phyloP scores from a whole-genome alignment of 768 basidiomycete genomes.

The Mycena metata region DNA sequence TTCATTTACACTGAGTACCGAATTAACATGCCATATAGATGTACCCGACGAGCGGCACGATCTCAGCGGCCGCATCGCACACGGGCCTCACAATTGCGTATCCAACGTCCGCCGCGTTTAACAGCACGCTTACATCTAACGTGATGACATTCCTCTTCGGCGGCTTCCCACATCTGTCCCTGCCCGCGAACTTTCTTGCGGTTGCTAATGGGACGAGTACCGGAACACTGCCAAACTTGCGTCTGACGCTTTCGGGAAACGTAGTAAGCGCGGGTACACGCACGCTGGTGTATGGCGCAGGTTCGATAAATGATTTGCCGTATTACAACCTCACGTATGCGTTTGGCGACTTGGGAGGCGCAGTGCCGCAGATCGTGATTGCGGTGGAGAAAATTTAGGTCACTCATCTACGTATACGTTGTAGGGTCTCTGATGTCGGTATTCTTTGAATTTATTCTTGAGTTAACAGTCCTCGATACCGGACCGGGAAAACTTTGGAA shows the following conservation, averaged over 20 bases:
- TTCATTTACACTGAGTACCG: not conserved
- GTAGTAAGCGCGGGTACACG: conserved; percentile 33
- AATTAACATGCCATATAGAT: conserved; percentile 28
- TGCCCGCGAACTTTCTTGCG: conserved; percentile 38
- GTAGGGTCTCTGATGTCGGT: too few species aligned
- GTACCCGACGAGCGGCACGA: conserved; percentile 44
- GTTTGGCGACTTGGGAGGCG: conserved; percentile 33
- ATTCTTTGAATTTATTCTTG: too few species aligned
- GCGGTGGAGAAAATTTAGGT: conserved; percentile 36
- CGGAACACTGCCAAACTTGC: conserved; percentile 42
- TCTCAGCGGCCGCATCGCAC: conserved; percentile 41
- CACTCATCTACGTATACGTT: too few species aligned
- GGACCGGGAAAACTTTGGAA: too few species aligned
- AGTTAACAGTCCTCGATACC: too few species aligned
- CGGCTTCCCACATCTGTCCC: conserved; percentile 39
- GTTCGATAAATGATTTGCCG: conserved; percentile 40
- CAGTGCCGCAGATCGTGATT: conserved; percentile 38
- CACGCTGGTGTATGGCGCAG: conserved; percentile 40
- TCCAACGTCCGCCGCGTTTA: conserved; percentile 44
- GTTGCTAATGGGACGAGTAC: conserved; percentile 28
- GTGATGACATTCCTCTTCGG: conserved; percentile 46
- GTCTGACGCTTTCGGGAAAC: conserved; percentile 41
- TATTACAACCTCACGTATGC: conserved; percentile 48
- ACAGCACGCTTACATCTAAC: conserved; percentile 32
- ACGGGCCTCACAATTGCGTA: conserved; percentile 45